A percentile compares a stretch with the other conserved stretches of the same genome.
Evolutionary conservation across 2,329 filamentous ascomycete species (phyloP).

Genomic region (Incumbomyces delicatus): DNA sequence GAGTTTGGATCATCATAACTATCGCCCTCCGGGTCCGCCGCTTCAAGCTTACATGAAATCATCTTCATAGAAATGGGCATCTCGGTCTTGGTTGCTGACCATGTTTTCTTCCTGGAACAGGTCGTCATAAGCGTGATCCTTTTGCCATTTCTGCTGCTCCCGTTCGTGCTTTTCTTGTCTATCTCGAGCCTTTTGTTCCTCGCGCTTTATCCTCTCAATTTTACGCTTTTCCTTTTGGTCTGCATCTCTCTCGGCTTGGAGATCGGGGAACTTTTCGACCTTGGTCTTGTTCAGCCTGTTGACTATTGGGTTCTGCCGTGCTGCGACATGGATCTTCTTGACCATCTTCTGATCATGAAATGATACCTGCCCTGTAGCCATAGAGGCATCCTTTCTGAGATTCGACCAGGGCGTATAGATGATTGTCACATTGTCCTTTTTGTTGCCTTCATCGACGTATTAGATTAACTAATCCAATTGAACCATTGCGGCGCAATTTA

Average conservation of each 20-base stretch:
- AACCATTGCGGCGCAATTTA: conserved; percentile 23
- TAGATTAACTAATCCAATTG: not conserved
- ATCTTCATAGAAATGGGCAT: conserved; percentile 63
- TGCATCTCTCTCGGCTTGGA: conserved; percentile 73
- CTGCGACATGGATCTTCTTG: conserved; percentile 67
- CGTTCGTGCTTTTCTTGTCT: conserved; percentile 56
- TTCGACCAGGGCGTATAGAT: conserved; percentile 99
- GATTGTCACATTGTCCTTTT: conserved; percentile 93
- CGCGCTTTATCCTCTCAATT: conserved; percentile 44
- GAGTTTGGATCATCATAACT: too few species aligned
- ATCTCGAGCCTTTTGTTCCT: conserved; percentile 31
- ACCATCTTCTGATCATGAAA: conserved; percentile 84
- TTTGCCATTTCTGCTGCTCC: conserved; percentile 83
- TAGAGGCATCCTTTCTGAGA: conserved; percentile 86
- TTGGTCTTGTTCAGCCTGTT: conserved; percentile 98
- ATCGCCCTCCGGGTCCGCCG: too few species aligned
- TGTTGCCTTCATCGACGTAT: conserved; percentile 59
- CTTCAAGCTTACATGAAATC: conserved; percentile 66
- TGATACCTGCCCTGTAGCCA: conserved; percentile 89
- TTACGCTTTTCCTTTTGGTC: conserved; percentile 61
- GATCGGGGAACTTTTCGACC: conserved; percentile 75
- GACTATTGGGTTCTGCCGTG: conserved; percentile 80
- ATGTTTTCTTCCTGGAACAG: conserved; percentile 76
- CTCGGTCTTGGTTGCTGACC: conserved; percentile 78
- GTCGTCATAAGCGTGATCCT: conserved; percentile 96